phyloP scores from a whole-genome alignment of 306 rosid genomes.

The Abrus precatorius region DNA sequence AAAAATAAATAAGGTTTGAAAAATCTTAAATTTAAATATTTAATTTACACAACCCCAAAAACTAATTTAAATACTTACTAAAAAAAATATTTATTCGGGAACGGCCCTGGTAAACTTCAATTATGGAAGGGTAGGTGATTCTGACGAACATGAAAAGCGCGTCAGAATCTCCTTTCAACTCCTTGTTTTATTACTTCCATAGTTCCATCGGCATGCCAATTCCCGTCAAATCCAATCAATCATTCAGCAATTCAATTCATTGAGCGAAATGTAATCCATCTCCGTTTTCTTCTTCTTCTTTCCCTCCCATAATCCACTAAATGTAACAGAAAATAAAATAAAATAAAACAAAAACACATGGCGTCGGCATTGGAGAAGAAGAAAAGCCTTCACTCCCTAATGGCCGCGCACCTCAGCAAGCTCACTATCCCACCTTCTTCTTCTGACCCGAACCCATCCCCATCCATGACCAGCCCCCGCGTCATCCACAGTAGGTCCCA shows the following conservation, averaged over 20 bases:
- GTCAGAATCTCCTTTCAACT: not conserved
- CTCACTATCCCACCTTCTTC: slow-evolving; percentile 73
- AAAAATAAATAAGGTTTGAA: no score
- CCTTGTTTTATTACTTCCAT: not conserved
- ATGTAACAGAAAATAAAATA: slow-evolving; percentile 34
- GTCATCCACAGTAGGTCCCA: slow-evolving; percentile 86
- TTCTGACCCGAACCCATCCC: slow-evolving; percentile 33
- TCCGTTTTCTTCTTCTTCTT: not conserved
- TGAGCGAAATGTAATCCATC: not conserved
- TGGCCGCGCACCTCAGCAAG: slow-evolving; percentile 65
- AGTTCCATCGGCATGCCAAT: not conserved
- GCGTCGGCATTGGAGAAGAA: slow-evolving; percentile 63
- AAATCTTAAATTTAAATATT: no score
- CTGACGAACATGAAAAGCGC: slow-evolving; percentile 19
- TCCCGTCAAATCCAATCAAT: not conserved
- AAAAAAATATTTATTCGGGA: no score
- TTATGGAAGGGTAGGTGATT: not conserved
- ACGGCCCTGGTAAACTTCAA: not conserved
- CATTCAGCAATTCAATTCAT: not conserved
- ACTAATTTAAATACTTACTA: no score
- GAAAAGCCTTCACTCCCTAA: slow-evolving; percentile 59
- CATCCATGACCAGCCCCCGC: slow-evolving; percentile 53
- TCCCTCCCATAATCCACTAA: not conserved
- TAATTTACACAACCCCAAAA: no score
- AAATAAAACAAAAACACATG: slow-evolving; percentile 49